These are phyloP conservation scores for Cryptococcus sp. DNA, from an alignment of 1,284 basidiomycete species.

Conservation along the genomic window DNA sequence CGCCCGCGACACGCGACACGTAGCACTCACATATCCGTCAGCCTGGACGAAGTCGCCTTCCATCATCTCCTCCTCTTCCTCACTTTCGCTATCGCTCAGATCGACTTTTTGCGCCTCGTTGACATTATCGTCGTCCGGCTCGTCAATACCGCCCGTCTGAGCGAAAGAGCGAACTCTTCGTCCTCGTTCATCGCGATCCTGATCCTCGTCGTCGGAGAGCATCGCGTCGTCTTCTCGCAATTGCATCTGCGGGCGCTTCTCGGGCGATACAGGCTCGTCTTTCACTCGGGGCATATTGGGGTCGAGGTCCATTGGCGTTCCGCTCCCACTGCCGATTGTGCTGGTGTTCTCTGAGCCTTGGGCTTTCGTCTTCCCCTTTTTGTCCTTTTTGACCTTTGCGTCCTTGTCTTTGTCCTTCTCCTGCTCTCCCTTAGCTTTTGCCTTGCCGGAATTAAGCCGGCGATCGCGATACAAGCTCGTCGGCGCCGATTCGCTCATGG, in stretches of 20 bases:
- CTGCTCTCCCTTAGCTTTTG: slow-evolving; percentile 50
- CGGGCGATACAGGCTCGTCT: slow-evolving; percentile 46
- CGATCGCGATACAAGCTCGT: slow-evolving; percentile 65
- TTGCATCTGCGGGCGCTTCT: slow-evolving; percentile 19
- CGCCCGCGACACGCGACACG: background rate
- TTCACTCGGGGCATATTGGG: slow-evolving; percentile 30
- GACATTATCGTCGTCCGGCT: slow-evolving; percentile 55
- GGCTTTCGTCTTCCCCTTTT: slow-evolving; percentile 24
- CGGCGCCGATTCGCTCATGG: slow-evolving; percentile 86
- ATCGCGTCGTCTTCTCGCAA: slow-evolving; percentile 42
- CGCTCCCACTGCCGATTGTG: background rate
- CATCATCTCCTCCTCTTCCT: slow-evolving; percentile 68
- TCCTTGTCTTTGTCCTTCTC: slow-evolving; percentile 53
- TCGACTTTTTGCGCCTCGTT: slow-evolving; percentile 71
- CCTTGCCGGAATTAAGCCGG: slow-evolving; percentile 41
- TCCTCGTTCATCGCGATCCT: slow-evolving; percentile 46
- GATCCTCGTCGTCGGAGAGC: slow-evolving; percentile 39
- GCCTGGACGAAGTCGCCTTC: slow-evolving; percentile 71
- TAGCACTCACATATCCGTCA: slow-evolving; percentile 41
- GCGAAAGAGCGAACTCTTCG: slow-evolving; percentile 33
- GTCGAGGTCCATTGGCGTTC: slow-evolving; percentile 9
- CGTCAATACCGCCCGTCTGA: slow-evolving; percentile 52
- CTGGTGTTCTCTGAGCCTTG: slow-evolving; percentile 7
- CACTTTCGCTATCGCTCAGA: slow-evolving; percentile 76
- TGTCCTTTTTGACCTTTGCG: slow-evolving; percentile 23